These are phyloP conservation scores for Hirsutella minnesotensis DNA, from an alignment of 2,329 filamentous ascomycete species.

Conservation along the genomic window DNA sequence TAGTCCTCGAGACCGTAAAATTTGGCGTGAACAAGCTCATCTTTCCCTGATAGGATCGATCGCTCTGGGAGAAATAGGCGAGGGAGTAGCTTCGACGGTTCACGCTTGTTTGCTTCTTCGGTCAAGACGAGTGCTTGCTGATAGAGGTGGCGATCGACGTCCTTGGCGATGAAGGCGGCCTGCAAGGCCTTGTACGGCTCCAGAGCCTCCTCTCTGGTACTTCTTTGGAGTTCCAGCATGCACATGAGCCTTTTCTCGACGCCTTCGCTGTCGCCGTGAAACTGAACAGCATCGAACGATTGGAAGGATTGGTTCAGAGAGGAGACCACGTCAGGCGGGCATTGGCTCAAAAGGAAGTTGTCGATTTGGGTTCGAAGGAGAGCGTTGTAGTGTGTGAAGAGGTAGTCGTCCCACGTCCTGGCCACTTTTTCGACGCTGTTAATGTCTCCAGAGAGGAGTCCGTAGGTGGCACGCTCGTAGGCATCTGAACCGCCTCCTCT, in stretches of 20 bases:
- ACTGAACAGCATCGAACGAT: slow-evolving; percentile 52
- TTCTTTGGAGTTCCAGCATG: slow-evolving; percentile 43
- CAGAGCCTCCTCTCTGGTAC: slow-evolving; percentile 45
- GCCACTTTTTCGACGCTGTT: slow-evolving; percentile 66
- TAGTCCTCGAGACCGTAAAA: slow-evolving; percentile 46
- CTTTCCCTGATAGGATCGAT: slow-evolving; percentile 9
- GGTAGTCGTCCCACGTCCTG: slow-evolving; percentile 70
- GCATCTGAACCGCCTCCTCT: slow-evolving; percentile 58
- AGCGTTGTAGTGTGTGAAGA: slow-evolving; percentile 85
- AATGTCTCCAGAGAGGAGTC: slow-evolving; percentile 76
- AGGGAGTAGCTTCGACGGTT: slow-evolving; percentile 16
- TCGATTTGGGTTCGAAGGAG: slow-evolving; percentile 72
- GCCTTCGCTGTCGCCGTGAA: slow-evolving; percentile 42
- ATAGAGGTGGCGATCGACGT: slow-evolving; percentile 43
- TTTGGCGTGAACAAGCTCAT: slow-evolving; percentile 27
- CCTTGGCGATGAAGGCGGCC: slow-evolving; percentile 58
- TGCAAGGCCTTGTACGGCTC: slow-evolving; percentile 65
- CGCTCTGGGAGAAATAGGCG: slow-evolving; percentile 1
- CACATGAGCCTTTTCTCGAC: slow-evolving; percentile 48
- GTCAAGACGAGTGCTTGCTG: slow-evolving; percentile 39
- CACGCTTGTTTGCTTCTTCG: slow-evolving; percentile 10
- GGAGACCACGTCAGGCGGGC: slow-evolving; percentile 40
- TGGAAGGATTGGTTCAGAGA: slow-evolving; percentile 46
- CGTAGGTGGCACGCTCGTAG: slow-evolving; percentile 84
- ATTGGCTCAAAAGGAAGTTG: slow-evolving; percentile 47